A percentile compares a stretch with the other conserved stretches of the same genome.
These are phyloP conservation scores for Phytophthora europaea DNA, from an alignment of 352 stramenopile species.

Conservation along the genomic window DNA sequence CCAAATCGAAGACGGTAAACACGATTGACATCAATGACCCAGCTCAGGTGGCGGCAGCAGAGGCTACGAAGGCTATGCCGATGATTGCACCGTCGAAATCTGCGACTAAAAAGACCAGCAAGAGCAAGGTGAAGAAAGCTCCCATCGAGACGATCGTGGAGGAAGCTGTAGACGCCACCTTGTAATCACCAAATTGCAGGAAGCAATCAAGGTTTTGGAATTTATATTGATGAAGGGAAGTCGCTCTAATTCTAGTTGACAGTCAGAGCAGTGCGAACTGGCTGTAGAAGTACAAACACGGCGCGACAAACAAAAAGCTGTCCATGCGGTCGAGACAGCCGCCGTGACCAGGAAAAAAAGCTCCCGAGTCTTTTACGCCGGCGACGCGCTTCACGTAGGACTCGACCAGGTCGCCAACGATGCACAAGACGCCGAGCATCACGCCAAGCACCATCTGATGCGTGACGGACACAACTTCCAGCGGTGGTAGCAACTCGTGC, in stretches of 20 bases:
- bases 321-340: conserved; percentile 86
- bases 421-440: conserved; percentile 65
- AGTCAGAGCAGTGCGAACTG: conserved; percentile 30
- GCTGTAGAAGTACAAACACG: conserved; percentile 69
- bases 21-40: conserved; percentile 49
- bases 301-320: conserved; percentile 78
- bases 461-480: conserved; percentile 31
- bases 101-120: conserved; percentile 21
- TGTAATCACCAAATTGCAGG: conserved; percentile 37
- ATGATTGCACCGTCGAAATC: conserved; percentile 21
- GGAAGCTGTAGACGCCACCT: conserved; percentile 64
- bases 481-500: conserved; percentile 41
- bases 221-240: conserved; percentile 15
- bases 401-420: conserved; percentile 74
- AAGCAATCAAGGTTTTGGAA: conserved; percentile 13
- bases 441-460: conserved; percentile 58
- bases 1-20: conserved; percentile 29
- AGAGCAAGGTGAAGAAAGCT: conserved; percentile 39
- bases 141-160: conserved; percentile 54
- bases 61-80: conserved; percentile 8
- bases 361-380: conserved; percentile 74
- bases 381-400: conserved; percentile 79
- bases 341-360: conserved; percentile 80
- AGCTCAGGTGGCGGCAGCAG: conserved; percentile 26
- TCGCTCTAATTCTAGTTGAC: not conserved